phyloP scores from a whole-genome alignment of 1,139 yeast species.

The Yamadazyma conglobata region DNA sequence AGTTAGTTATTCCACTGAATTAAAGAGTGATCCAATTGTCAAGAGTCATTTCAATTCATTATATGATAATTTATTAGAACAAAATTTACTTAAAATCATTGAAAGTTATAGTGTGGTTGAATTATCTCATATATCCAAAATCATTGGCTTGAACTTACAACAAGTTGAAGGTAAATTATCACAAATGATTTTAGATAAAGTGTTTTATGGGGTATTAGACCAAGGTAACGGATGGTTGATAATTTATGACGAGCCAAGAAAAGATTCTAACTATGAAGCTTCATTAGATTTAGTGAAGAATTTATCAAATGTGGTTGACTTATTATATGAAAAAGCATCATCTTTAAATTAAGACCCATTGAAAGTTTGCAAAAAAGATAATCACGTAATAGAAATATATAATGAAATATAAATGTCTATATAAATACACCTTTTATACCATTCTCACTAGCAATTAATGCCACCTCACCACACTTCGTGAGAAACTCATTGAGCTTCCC shows the following conservation, averaged over 20 bases:
- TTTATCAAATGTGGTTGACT: conserved; percentile 84
- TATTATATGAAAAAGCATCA: conserved; percentile 90
- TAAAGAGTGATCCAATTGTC: conserved; percentile 82
- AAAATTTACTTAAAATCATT: conserved; percentile 88
- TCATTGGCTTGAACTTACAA: conserved; percentile 81
- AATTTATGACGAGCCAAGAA: conserved; percentile 83
- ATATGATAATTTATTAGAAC: conserved; percentile 89
- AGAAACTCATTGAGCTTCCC: conserved; percentile 66
- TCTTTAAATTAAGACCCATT: conserved; percentile 47
- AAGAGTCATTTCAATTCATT: conserved; percentile 90
- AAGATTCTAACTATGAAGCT: conserved; percentile 86
- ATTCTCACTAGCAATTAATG: conserved; percentile 45
- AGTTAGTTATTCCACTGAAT: conserved; percentile 65
- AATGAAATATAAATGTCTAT: conserved; percentile 4
- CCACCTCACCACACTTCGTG: conserved; percentile 52
- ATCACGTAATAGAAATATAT: conserved; percentile 2
- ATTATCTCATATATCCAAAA: conserved; percentile 79
- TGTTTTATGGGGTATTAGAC: conserved; percentile 91
- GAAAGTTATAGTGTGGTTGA: conserved; percentile 97
- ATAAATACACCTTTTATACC: conserved; percentile 36
- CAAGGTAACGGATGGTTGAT: conserved; percentile 98
- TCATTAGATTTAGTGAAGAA: conserved; percentile 84
- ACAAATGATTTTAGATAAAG: conserved; percentile 94
- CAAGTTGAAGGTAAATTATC: conserved; percentile 93
- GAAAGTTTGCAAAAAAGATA: background rate